A percentile compares a stretch with the other conserved stretches of the same genome.
These are phyloP conservation scores for Annona squamosa DNA, from an alignment of 164 flowering plant species.

Conservation along the genomic window DNA sequence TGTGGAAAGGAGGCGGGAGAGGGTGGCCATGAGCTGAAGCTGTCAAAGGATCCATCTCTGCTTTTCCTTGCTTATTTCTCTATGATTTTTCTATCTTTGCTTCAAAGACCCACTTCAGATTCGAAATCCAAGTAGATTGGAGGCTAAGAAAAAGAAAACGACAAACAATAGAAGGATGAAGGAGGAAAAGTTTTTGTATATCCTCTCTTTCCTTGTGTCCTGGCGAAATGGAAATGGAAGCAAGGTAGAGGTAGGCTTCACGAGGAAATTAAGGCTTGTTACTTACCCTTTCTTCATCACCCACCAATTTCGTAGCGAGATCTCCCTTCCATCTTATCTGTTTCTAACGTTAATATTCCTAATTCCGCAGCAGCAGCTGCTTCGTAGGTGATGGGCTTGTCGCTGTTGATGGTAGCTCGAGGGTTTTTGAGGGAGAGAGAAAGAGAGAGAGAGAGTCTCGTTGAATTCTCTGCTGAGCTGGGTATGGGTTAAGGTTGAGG, in stretches of 20 bases:
- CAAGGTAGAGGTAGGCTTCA: neutral
- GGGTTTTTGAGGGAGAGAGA: slow-evolving; percentile 11
- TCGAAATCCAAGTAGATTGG: slow-evolving; percentile 7
- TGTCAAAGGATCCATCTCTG: slow-evolving; percentile 63
- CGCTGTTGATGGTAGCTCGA: neutral
- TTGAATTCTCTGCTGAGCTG: slow-evolving; percentile 12
- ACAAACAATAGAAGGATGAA: neutral
- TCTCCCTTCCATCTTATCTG: slow-evolving; percentile 20
- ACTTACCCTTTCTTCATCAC: slow-evolving; percentile 19
- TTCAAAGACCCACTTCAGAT: neutral
- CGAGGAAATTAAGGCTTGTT: slow-evolving; percentile 18
- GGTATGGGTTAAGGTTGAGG: slow-evolving; percentile 33
- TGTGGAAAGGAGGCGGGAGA: slow-evolving; percentile 76
- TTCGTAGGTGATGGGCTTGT: slow-evolving; percentile 1
- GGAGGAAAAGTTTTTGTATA: neutral
- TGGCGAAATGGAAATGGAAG: neutral
- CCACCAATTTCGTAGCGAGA: slow-evolving; percentile 38
- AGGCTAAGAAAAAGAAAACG: neutral
- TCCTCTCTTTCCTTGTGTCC: neutral
- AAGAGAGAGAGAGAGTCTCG: neutral
- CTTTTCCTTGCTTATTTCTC: neutral
- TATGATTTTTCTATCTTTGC: neutral
- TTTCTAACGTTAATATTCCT: slow-evolving; percentile 2
- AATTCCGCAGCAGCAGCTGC: neutral
- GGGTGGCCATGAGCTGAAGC: slow-evolving; percentile 59